Conservation (phyloP, 495 filamentous ascomycete species). For the Penicillium crystallinum region DNA sequence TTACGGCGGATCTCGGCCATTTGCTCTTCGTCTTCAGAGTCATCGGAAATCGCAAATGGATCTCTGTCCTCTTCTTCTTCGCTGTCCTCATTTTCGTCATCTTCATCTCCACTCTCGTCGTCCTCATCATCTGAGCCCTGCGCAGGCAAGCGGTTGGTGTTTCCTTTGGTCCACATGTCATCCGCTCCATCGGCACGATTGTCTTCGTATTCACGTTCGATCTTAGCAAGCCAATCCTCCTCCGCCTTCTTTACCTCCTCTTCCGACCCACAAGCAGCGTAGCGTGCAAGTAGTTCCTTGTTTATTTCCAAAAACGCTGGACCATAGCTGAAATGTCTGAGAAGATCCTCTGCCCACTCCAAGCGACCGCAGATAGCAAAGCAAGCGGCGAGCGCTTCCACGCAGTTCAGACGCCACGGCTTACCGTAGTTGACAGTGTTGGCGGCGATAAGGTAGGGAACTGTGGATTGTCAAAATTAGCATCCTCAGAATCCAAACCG, state of each 20-base stretch:
- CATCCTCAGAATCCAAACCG: background rate
- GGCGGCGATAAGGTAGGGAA: conserved; percentile 93
- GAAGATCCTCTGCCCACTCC: conserved; percentile 81
- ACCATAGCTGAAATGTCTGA: conserved; percentile 84
- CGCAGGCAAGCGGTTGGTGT: conserved; percentile 64
- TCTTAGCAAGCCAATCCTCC: conserved; percentile 77
- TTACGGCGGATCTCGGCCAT: conserved; percentile 87
- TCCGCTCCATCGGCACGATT: conserved; percentile 57
- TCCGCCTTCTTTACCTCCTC: conserved; percentile 85
- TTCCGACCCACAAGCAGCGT: conserved; percentile 76
- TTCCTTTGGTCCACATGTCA: conserved; percentile 81
- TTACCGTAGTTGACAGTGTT: conserved; percentile 97
- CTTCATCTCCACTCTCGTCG: conserved; percentile 50
- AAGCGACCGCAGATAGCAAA: conserved; percentile 87
- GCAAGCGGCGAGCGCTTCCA: conserved; percentile 85
- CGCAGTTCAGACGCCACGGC: conserved; percentile 91
- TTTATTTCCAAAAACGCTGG: conserved; percentile 86
- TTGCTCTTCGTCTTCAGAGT: conserved; percentile 76
- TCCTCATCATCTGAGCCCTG: conserved; percentile 47
- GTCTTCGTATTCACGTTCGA: conserved; percentile 84
- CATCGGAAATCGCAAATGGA: conserved; percentile 68
- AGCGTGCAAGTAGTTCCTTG: conserved; percentile 70
- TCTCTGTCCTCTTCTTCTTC: conserved; percentile 52
- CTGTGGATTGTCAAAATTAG: conserved; percentile 17
- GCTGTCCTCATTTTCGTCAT: conserved; percentile 41